Evolutionary conservation across 225 moss, liverwort and hornwort species (phyloP).

Genomic region (Lunularia cruciata): DNA sequence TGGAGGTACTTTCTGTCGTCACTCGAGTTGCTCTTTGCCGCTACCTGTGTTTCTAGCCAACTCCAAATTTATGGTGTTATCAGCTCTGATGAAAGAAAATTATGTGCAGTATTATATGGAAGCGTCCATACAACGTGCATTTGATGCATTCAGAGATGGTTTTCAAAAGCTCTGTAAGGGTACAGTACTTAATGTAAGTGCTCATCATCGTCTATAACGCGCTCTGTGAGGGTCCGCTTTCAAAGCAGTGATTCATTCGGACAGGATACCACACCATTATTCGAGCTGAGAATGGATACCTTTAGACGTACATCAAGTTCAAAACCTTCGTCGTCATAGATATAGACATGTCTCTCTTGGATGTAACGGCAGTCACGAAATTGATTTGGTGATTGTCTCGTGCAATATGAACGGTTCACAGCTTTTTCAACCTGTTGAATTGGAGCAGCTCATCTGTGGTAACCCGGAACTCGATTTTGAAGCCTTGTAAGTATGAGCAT

Average conservation of each 20-base stretch:
- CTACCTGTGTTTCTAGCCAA: background rate
- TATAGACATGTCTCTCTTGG: too few relatives aligned
- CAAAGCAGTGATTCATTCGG: too few relatives aligned
- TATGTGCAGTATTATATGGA: slow-evolving; percentile 49
- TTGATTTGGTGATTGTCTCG: too few relatives aligned
- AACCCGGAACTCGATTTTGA: slow-evolving; percentile 53
- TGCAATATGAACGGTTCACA: slow-evolving; percentile 31
- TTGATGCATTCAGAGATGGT: slow-evolving; percentile 48
- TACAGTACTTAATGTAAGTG: slow-evolving; percentile 41
- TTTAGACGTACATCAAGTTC: too few relatives aligned
- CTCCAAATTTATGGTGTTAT: background rate
- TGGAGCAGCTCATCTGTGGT: slow-evolving; percentile 53
- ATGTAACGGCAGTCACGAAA: too few relatives aligned
- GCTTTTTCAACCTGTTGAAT: slow-evolving; percentile 53
- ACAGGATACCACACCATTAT: too few relatives aligned
- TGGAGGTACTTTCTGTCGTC: slow-evolving; percentile 30
- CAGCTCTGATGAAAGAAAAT: background rate
- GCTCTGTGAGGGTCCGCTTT: too few relatives aligned
- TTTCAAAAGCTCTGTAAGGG: slow-evolving; percentile 56
- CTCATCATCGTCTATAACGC: background rate
- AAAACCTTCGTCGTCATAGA: too few relatives aligned
- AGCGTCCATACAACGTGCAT: slow-evolving; percentile 38
- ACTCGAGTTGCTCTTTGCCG: background rate
- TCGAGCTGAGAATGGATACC: too few relatives aligned
- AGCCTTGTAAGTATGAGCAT: slow-evolving; percentile 54